A percentile compares a stretch with the other conserved stretches of the same genome.
phyloP scores from a whole-genome alignment of 805 yeast genomes.

The Spathaspora arborariae region DNA sequence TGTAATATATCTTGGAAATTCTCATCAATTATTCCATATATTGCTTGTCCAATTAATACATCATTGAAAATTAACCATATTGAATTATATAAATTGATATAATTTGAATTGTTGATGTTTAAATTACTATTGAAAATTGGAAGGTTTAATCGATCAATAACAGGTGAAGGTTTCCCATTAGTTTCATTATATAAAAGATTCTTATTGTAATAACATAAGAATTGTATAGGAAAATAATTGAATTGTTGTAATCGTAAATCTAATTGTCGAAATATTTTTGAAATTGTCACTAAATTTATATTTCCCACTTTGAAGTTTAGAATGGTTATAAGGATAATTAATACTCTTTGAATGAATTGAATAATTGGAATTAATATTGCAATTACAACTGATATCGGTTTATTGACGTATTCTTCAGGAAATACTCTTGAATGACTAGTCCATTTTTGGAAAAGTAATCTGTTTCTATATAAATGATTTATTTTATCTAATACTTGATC shows the following conservation, averaged over 20 bases:
- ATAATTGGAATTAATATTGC: conserved; percentile 3
- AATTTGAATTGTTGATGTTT: conserved; percentile 46
- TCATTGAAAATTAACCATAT: conserved; percentile 87
- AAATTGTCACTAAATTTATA: conserved; percentile 37
- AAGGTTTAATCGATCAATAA: conserved; percentile 42
- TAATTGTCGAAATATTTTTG: conserved; percentile 72
- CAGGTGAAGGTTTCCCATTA: conserved; percentile 17
- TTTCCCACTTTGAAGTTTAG: conserved; percentile 5
- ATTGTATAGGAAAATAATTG: conserved; percentile 77
- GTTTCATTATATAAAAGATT: conserved; percentile 33
- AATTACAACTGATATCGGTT: background rate
- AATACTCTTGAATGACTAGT: background rate
- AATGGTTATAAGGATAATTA: conserved; percentile 1
- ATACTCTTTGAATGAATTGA: conserved; percentile 3
- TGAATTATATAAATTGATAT: conserved; percentile 78
- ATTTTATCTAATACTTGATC: conserved; percentile 29
- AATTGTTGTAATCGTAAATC: conserved; percentile 75
- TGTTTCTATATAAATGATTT: conserved; percentile 21
- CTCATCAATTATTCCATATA: conserved; percentile 43
- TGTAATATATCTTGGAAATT: conserved; percentile 18
- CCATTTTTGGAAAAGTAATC: background rate
- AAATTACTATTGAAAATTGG: conserved; percentile 33
- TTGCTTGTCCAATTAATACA: conserved; percentile 64
- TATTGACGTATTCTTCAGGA: too few species aligned
- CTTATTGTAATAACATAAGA: conserved; percentile 50